Percentiles rank a stretch among this genome's conserved stretches.
Evolutionary conservation across 2,329 filamentous ascomycete genomes (phyloP).

Genomic region (Talaromyces marneffei): DNA sequence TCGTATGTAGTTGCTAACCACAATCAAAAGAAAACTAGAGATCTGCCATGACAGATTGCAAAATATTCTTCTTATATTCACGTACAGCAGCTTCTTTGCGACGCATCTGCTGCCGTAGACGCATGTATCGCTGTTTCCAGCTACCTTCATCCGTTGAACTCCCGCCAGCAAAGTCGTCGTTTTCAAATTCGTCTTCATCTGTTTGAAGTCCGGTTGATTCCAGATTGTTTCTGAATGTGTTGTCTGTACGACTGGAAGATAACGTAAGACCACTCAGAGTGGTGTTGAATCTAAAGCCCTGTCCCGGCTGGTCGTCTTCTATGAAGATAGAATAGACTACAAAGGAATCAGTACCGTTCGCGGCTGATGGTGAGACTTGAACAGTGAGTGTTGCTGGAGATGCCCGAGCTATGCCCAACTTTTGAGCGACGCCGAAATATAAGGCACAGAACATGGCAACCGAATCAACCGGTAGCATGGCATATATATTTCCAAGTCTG

Average conservation of each 20-base stretch:
- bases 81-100: conserved; percentile 34
- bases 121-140: conserved; percentile 38
- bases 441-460: conserved; percentile 28
- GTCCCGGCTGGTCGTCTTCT: conserved; percentile 1
- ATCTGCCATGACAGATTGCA: conserved; percentile 41
- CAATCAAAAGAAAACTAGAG: conserved; percentile 20
- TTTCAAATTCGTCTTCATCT: conserved; percentile 12
- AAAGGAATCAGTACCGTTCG: neutral
- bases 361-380: conserved; percentile 17
- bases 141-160: conserved; percentile 20
- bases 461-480: conserved; percentile 21
- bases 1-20: conserved; percentile 11
- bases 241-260: neutral
- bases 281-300: conserved; percentile 8
- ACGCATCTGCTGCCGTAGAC: conserved; percentile 33
- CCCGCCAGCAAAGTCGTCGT: conserved; percentile 7
- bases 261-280: conserved; percentile 8
- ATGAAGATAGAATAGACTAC: conserved; percentile 8
- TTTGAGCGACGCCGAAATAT: conserved; percentile 32
- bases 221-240: neutral
- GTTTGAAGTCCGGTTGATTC: conserved; percentile 6
- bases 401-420: conserved; percentile 28
- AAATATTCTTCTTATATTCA: conserved; percentile 38
- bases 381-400: conserved; percentile 24
- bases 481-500: conserved; percentile 27